phyloP scores from a whole-genome alignment of 768 basidiomycete species.

The Auricularia sp. region DNA sequence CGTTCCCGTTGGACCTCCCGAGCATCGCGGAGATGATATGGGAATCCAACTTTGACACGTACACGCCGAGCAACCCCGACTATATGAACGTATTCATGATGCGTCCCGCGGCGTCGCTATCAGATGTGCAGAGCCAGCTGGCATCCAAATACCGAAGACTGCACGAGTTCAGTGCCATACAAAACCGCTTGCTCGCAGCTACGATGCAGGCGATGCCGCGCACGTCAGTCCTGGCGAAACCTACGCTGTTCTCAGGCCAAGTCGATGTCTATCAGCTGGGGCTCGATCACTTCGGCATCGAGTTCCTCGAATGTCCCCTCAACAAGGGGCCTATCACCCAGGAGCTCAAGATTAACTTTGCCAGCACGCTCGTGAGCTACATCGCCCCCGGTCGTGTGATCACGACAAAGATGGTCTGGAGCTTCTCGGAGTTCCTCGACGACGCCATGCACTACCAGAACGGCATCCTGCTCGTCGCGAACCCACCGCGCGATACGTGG shows the following conservation, averaged over 20 bases:
- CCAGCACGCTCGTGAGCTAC: not conserved
- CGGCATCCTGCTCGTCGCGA: slow-evolving; percentile 9
- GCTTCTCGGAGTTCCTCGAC: slow-evolving; percentile 7
- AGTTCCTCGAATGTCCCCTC: not conserved
- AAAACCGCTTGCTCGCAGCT: slow-evolving; percentile 8
- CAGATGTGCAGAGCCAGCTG: not conserved
- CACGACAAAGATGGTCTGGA: slow-evolving; percentile 11
- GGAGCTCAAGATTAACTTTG: not conserved
- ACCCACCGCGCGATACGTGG: not conserved
- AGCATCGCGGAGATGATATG: slow-evolving; percentile 8
- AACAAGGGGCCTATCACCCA: not conserved
- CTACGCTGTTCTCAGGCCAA: slow-evolving; percentile 9
- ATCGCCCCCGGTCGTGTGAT: not conserved
- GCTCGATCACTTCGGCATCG: slow-evolving; percentile 3
- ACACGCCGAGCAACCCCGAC: slow-evolving; percentile 4
- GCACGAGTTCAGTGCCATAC: slow-evolving; percentile 7
- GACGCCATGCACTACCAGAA: slow-evolving; percentile 9
- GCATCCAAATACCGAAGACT: not conserved
- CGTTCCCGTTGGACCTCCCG: slow-evolving; percentile 5
- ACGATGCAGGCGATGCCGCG: slow-evolving; percentile 7
- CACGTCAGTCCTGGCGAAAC: slow-evolving; percentile 3
- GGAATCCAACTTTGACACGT: slow-evolving; percentile 4
- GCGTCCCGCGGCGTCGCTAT: not conserved
- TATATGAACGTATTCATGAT: slow-evolving; percentile 11
- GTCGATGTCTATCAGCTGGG: slow-evolving; percentile 8